A percentile compares a stretch with the other conserved stretches of the same genome.
Evolutionary conservation across 1,139 yeast genomes (phyloP).

Genomic region (Debaryomycetaceae sp.): DNA sequence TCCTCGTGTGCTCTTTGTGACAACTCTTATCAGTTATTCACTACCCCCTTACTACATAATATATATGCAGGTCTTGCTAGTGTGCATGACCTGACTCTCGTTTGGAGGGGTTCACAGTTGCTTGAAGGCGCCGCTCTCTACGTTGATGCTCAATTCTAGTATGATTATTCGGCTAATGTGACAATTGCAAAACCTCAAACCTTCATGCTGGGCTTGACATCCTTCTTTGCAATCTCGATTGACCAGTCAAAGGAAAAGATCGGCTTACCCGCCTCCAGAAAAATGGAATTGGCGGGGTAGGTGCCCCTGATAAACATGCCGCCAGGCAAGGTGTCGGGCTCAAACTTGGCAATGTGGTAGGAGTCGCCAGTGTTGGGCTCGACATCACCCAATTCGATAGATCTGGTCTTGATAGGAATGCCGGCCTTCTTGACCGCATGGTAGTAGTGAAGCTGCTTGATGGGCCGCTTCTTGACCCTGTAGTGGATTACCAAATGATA

Average conservation of each 20-base stretch:
- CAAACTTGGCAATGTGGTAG: slow-evolving; percentile 18
- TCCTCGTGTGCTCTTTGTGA: too few species aligned
- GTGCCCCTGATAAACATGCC: slow-evolving; percentile 32
- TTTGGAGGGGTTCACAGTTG: too few species aligned
- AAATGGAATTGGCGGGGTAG: slow-evolving; percentile 26
- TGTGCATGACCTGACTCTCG: too few species aligned
- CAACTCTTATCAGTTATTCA: too few species aligned
- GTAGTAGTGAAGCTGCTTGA: slow-evolving; percentile 24
- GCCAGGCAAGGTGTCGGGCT: slow-evolving; percentile 31
- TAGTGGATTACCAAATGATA: slow-evolving; percentile 28
- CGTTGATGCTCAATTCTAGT: too few species aligned
- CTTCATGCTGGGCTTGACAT: slow-evolving; percentile 16
- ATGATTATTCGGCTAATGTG: too few species aligned
- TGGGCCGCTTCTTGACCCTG: slow-evolving; percentile 21
- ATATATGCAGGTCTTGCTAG: too few species aligned
- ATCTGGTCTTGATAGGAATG: slow-evolving; percentile 24
- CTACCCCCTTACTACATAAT: too few species aligned
- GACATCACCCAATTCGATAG: slow-evolving; percentile 19
- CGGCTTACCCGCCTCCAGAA: slow-evolving; percentile 22
- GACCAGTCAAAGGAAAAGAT: slow-evolving; percentile 26
- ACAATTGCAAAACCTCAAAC: too few species aligned
- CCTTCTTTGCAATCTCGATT: slow-evolving; percentile 23
- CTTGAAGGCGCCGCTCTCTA: too few species aligned
- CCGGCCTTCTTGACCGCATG: slow-evolving; percentile 32
- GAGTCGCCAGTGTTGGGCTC: slow-evolving; percentile 16